Conservation (phyloP, 139 green algal species). For the Chlorella sp. region DNA sequence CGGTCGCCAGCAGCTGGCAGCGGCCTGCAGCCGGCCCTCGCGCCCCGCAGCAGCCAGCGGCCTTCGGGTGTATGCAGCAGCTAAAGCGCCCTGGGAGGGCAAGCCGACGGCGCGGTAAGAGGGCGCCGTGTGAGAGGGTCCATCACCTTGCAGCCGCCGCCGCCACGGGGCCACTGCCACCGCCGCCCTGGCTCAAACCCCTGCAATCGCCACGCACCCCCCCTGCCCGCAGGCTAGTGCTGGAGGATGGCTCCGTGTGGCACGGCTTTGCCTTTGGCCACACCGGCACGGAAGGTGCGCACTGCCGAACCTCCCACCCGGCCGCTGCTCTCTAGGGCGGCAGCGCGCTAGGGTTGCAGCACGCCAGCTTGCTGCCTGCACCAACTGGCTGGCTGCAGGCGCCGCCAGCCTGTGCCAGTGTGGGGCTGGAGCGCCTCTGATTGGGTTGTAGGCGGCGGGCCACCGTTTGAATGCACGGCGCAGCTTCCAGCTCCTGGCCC, state of each 20-base stretch:
- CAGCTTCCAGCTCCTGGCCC: not conserved
- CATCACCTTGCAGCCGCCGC: not conserved
- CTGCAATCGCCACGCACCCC: no score
- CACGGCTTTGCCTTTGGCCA: slow-evolving; percentile 86
- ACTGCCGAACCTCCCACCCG: not conserved
- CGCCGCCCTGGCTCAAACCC: not conserved
- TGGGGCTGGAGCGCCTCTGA: no score
- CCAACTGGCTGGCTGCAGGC: no score
- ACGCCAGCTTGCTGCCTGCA: no score
- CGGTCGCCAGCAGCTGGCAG: no score
- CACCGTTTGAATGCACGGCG: not conserved
- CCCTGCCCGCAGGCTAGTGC: slow-evolving; percentile 73
- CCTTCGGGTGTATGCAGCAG: not conserved
- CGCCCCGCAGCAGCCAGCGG: no score
- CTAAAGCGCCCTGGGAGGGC: slow-evolving; percentile 24
- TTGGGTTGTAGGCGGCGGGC: no score
- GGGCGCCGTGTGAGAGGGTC: not conserved
- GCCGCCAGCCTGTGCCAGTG: no score
- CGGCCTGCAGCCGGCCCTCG: no score
- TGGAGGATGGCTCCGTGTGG: slow-evolving; percentile 96
- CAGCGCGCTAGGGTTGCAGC: no score
- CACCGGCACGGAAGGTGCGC: slow-evolving; percentile 72
- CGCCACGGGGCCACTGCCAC: not conserved
- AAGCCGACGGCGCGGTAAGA: slow-evolving; percentile 7
- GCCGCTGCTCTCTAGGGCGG: no score